These are phyloP conservation scores for Coelastrella sp. DNA, from an alignment of 139 green algal species.

Conservation along the genomic window DNA sequence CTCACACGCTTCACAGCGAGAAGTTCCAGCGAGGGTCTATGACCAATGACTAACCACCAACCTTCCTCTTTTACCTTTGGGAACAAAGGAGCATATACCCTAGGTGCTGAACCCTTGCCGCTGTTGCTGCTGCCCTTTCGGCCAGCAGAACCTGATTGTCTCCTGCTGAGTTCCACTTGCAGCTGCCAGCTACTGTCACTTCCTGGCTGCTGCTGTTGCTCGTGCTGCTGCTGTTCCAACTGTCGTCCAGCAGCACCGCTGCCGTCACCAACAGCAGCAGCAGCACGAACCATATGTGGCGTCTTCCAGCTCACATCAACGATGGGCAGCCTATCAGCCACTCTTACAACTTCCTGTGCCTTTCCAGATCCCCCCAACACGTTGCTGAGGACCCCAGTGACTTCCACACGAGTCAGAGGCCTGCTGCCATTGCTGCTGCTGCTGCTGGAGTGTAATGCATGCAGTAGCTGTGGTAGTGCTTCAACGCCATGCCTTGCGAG, in stretches of 20 bases:
- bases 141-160: not conserved
- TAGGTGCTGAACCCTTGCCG: conserved; percentile 41
- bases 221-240: not conserved
- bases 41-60: conserved; percentile 93
- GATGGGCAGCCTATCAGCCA: conserved; percentile 66
- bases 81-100: conserved; percentile 84
- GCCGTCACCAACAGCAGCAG: conserved; percentile 7
- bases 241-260: not conserved
- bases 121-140: not conserved
- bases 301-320: conserved; percentile 44
- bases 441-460: conserved; percentile 49
- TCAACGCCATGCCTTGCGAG: conserved; percentile 54
- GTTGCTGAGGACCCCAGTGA: not conserved
- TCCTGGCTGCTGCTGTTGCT: conserved; percentile 35
- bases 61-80: conserved; percentile 96
- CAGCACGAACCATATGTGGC: not conserved
- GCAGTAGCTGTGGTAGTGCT: conserved; percentile 66
- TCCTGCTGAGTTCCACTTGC: conserved; percentile 66
- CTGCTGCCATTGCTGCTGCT: conserved; percentile 5
- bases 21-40: conserved; percentile 75
- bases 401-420: not conserved
- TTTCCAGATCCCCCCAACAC: conserved; percentile 32
- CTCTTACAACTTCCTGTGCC: conserved; percentile 49
- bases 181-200: conserved; percentile 26
- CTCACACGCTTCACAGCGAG: conserved; percentile 86